phyloP scores from a whole-genome alignment of 208 protist species.

The Acanthamoeba castellanii region DNA sequence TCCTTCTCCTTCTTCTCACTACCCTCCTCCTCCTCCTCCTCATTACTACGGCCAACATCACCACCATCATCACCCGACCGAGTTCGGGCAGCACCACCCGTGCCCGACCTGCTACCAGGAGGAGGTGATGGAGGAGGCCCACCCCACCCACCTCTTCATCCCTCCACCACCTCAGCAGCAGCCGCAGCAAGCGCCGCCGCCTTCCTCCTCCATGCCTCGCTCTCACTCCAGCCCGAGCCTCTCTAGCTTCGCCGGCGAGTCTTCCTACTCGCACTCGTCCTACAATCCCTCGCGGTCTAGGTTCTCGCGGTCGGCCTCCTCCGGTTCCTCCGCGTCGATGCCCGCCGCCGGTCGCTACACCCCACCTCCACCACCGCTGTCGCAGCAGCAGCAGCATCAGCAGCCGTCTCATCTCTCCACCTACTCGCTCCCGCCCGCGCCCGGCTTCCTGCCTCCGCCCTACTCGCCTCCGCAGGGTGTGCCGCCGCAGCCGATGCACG shows the following conservation, averaged over 20 bases:
- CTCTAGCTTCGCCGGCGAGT: background rate
- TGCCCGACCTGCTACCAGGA: slow-evolving; percentile 1
- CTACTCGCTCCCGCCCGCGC: slow-evolving; percentile 11
- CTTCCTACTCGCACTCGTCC: background rate
- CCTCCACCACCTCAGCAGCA: background rate
- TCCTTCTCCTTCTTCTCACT: background rate
- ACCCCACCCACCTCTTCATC: background rate
- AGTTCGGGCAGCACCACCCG: background rate
- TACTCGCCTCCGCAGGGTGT: background rate
- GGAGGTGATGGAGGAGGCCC: background rate
- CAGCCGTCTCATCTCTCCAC: no score
- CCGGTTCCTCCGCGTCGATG: background rate
- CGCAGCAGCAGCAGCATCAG: no score
- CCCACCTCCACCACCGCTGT: background rate
- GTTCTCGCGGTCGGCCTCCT: background rate
- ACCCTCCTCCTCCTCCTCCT: background rate
- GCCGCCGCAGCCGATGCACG: background rate
- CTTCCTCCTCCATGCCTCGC: background rate
- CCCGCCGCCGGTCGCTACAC: background rate
- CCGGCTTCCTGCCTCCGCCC: slow-evolving; percentile 1
- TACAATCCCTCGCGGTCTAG: background rate
- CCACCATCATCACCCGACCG: background rate
- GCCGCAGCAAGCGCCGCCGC: background rate
- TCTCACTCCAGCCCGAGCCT: slow-evolving; percentile 23
- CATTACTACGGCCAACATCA: background rate